These are phyloP conservation scores for Gnaphalium uliginosum DNA, from an alignment of 129 eudicot species.

Conservation along the genomic window DNA sequence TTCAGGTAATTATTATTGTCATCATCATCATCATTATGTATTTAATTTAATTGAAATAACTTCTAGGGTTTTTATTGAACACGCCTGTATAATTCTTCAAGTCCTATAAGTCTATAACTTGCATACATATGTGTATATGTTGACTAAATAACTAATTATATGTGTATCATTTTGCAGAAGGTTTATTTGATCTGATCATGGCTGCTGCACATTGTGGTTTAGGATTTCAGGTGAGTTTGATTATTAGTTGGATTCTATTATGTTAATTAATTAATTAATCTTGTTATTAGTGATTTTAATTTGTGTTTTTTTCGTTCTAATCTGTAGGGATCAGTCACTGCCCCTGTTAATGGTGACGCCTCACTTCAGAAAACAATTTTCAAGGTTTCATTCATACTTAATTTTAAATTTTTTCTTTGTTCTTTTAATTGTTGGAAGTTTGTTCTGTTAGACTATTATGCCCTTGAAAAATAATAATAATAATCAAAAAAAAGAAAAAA, in stretches of 20 bases:
- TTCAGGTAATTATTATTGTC: neutral
- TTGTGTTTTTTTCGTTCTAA: neutral
- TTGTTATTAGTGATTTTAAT: neutral
- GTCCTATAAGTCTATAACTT: neutral
- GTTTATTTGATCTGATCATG: constrained; percentile 30
- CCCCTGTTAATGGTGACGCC: constrained; percentile 26
- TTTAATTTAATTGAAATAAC: neutral
- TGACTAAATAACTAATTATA: neutral
- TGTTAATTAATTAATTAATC: neutral
- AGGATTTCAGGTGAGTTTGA: constrained; percentile 19
- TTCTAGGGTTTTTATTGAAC: neutral
- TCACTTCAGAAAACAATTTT: constrained; percentile 21
- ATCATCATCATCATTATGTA: neutral
- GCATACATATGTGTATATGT: neutral
- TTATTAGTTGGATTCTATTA: neutral
- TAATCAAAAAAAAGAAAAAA: no score
- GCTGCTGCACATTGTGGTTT: constrained; percentile 36
- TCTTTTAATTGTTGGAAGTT: neutral
- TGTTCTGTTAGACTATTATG: neutral
- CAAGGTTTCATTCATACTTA: constrained; percentile 25
- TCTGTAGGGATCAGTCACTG: constrained; percentile 25
- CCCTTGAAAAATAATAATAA: neutral
- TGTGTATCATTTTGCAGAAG: constrained; percentile 2
- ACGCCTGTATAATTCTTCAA: neutral
- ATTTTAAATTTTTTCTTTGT: no score